Base-by-base conservation (phyloP, 129 eudicot species). In the Dittrichia graveolens region DNA sequence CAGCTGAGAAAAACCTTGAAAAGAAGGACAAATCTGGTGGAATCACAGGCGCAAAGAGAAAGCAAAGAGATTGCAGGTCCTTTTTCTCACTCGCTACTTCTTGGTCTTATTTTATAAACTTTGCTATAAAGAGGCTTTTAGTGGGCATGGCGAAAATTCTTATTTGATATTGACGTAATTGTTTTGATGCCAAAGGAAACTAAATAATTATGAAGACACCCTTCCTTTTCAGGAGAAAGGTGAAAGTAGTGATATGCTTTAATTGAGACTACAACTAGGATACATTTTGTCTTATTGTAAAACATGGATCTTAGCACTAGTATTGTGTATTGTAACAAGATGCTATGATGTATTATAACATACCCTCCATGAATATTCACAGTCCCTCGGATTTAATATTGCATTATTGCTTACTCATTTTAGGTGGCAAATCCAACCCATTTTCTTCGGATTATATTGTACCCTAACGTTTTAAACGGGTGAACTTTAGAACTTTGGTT, bases 1-100 rank as follows among this genome's bases (percentile, higher is more conserved):
- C 88, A 83, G 72, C 31, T 57, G 78, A 78, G 56, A 74, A 70
- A 65, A 62, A 49, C 65, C 65, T 79, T 53, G 72, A 77, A 16
- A 73, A 66, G 59, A 83, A 77, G 67, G 81, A 65, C 56, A 61
- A 80, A 42, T 43, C 49, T 61, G 61, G 46, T 65, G 79, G 72
- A 81, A 69, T 7, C 62, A 43, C 80, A 57, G 81, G 84, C 75
- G 82, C 77, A 18, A 91, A 91, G 70, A 83, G 95, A 84, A 91
- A 91, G 88, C 81, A 74, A 65, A 77, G 78, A 71, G 88, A 82
- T 62, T 56, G 5, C 89, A 85, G 95, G 97, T 91, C 61, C 69
- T 31, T 75, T 58, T 39, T 65, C 61, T 6, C 44, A 31, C 37
- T 37, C 52, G 62, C 57, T 12, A 68, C 56, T 69, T 62, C 71